Conservation (phyloP, 108 stramenopile species). For the Aurantiochytrium sp. region DNA sequence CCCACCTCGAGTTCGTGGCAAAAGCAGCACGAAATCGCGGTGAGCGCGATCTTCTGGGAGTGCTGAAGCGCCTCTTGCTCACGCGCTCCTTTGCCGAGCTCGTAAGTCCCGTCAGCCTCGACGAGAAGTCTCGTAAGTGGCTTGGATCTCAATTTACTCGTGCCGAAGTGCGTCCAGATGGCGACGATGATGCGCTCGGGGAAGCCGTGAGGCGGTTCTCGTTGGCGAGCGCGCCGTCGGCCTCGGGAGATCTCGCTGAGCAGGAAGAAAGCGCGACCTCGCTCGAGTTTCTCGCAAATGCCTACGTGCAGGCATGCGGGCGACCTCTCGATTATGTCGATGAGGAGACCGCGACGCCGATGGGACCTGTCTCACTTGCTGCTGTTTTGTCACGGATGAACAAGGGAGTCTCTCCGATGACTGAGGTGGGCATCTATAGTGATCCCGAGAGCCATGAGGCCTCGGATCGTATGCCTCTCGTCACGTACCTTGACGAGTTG, state of each 20-base stretch:
- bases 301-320: neutral
- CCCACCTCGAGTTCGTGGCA: neutral
- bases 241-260: neutral
- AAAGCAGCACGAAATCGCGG: neutral
- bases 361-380: neutral
- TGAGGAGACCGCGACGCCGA: neutral
- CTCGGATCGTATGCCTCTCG: neutral
- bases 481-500: neutral
- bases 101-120: neutral
- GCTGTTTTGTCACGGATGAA: neutral
- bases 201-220: neutral
- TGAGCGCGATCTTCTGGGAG: neutral
- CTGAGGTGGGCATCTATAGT: neutral
- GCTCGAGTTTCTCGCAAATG: neutral
- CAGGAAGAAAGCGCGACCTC: neutral
- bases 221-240: neutral
- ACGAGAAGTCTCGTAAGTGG: neutral
- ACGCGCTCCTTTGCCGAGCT: neutral
- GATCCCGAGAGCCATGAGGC: neutral
- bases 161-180: neutral
- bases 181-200: neutral
- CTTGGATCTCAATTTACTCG: neutral
- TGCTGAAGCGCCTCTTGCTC: neutral
- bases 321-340: neutral
- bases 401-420: neutral